Evolutionary conservation across 2,329 filamentous ascomycete species (phyloP), one percentile per base, ranked within the genome.

Genomic region (Elsinoe batatas): DNA sequence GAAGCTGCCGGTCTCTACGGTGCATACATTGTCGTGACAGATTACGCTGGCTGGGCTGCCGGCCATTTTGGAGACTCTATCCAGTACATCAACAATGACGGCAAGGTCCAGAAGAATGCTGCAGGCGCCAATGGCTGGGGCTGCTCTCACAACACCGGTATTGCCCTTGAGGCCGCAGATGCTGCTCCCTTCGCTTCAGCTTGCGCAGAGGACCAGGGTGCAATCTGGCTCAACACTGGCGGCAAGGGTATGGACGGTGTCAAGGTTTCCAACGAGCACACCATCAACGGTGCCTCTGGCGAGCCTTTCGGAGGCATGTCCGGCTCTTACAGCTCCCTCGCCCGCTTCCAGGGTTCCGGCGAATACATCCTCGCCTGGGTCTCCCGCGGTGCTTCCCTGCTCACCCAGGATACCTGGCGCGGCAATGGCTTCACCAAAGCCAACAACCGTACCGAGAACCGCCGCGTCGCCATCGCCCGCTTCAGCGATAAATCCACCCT

Each of bases 81-180:
- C 35, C 68, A 77, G 61, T 79, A 79, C 55, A 72, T 79, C 26
- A 66, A 68, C 35, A 66, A 72, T 11, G 62, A 71, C 15, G 81
- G 81, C 11, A 73, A 70, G 6, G 66, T 82, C 3, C 68, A 77
- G 60, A 70, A 67, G 10, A 80, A 82, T 58, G 49, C 65, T 1
- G 79, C 78, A 1, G 78, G 80, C 2, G 75, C 75, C 42, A 79
- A 75, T 56, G 71, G 73, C 12, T 83, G 79, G 74, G 81, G 80
- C 15, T 84, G 81, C 71, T 80, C 76, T 5, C 80, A 83, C 72
- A 84, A 84, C 69, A 83, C 80, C 1, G 81, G 81, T 56, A 83
- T 84, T 56, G 80, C 79, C 5, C 76, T 84, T 54, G 81, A 82
- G 64, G 79, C 76, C 15, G 79, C 80, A 17, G 79, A 81, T 50